Evolutionary conservation across 257 asterid species (phyloP).

Genomic region (Nicotiana tomentosiformis): DNA sequence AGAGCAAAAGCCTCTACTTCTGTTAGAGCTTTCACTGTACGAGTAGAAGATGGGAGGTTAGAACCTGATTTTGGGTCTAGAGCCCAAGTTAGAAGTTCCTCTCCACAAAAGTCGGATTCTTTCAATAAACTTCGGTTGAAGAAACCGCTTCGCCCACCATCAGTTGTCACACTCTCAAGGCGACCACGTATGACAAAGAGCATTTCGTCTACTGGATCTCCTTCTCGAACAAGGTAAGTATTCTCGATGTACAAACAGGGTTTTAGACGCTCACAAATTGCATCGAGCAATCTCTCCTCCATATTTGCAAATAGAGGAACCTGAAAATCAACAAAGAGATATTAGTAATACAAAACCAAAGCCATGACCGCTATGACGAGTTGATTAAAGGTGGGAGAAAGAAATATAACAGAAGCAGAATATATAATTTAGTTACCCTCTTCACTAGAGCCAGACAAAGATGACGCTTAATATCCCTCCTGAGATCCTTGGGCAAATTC

Average conservation of each 20-base stretch:
- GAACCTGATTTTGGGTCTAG: conserved; percentile 12
- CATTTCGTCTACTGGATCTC: conserved; percentile 30
- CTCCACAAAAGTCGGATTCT: conserved; percentile 19
- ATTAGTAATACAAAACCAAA: neutral
- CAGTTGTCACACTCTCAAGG: conserved; percentile 21
- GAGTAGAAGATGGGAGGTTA: conserved; percentile 18
- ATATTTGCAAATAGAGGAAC: conserved; percentile 96
- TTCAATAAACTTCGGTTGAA: conserved; percentile 14
- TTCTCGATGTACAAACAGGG: conserved; percentile 50
- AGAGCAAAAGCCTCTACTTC: conserved; percentile 21
- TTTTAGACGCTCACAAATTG: conserved; percentile 90
- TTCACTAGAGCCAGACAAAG: conserved; percentile 80
- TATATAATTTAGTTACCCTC: conserved; percentile 41
- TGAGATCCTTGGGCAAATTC: conserved; percentile 77
- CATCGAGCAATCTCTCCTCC: conserved; percentile 93
- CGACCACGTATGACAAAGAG: conserved; percentile 21
- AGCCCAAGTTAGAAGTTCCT: conserved; percentile 22
- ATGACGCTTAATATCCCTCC: conserved; percentile 90
- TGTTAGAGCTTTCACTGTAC: conserved; percentile 15
- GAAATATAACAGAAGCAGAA: neutral
- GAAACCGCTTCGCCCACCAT: conserved; percentile 22
- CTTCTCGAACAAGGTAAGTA: conserved; percentile 19
- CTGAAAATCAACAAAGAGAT: conserved; percentile 27
- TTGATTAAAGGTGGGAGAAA: neutral
- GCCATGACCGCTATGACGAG: neutral